Conservation (phyloP, 257 asterid genomes). For the Plantago ovata region DNA sequence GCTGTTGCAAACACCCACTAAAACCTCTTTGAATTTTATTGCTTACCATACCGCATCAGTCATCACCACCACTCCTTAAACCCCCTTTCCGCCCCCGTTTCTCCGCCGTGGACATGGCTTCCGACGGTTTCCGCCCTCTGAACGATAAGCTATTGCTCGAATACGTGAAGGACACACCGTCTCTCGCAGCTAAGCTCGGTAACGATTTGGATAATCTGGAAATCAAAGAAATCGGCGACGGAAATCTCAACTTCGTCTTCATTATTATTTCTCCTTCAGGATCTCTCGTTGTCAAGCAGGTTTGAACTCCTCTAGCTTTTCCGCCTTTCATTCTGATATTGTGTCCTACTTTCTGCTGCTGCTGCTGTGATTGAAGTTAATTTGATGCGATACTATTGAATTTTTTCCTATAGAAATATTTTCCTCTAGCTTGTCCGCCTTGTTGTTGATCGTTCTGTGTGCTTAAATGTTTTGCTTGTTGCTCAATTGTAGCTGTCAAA, state of each 20-base stretch:
- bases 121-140: constrained; percentile 53
- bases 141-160: constrained; percentile 71
- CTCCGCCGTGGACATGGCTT: neutral
- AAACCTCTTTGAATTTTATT: too few species aligned
- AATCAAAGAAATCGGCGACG: constrained; percentile 93
- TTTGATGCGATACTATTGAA: too few species aligned
- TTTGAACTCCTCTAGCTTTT: constrained; percentile 1
- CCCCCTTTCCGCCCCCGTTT: constrained; percentile 10
- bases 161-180: constrained; percentile 69
- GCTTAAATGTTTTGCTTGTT: too few species aligned
- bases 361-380: neutral
- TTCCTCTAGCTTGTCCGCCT: too few species aligned
- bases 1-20: too few species aligned
- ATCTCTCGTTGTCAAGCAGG: constrained; percentile 90
- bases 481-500: too few species aligned
- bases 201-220: constrained; percentile 52
- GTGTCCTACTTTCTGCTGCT: neutral
- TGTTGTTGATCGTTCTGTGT: too few species aligned
- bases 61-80: constrained; percentile 5
- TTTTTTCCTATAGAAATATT: too few species aligned
- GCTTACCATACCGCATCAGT: neutral
- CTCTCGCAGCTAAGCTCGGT: constrained; percentile 62
- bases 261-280: constrained; percentile 57
- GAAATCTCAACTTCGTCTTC: constrained; percentile 92
- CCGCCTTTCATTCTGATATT: constrained; percentile 1